phyloP scores from a whole-genome alignment of 176 grass and related monocot species.

The Secale cereale region DNA sequence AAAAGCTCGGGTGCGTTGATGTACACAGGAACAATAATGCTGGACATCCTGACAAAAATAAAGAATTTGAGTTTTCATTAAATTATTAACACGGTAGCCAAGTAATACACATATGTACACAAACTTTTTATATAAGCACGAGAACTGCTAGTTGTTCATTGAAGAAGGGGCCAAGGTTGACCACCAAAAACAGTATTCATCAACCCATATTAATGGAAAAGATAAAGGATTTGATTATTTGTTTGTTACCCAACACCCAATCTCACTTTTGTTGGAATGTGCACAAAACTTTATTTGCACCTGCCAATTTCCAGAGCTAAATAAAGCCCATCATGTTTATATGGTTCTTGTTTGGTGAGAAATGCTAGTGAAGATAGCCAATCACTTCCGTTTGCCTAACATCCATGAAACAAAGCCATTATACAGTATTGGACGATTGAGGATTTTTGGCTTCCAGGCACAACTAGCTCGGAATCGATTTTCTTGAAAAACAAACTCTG shows the following conservation, averaged over 20 bases:
- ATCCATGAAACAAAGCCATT: too few relatives aligned
- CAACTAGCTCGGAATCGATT: too few relatives aligned
- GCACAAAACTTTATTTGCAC: background rate
- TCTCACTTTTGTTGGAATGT: background rate
- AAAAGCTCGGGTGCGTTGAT: background rate
- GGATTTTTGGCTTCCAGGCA: too few relatives aligned
- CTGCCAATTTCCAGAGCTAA: background rate
- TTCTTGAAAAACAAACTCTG: too few relatives aligned
- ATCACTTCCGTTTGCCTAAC: too few relatives aligned
- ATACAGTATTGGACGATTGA: too few relatives aligned
- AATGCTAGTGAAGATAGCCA: too few relatives aligned
- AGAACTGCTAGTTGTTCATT: too few relatives aligned
- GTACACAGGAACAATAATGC: constrained; percentile 1
- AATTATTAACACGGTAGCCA: background rate
- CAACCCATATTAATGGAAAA: background rate
- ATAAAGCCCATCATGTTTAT: background rate
- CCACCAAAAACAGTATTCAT: background rate
- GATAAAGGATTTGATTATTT: background rate
- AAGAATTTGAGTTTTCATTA: background rate
- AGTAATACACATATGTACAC: too few relatives aligned
- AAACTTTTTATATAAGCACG: too few relatives aligned
- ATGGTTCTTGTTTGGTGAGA: too few relatives aligned
- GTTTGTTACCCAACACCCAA: background rate
- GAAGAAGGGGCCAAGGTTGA: background rate
- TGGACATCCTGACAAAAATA: background rate